phyloP scores from a whole-genome alignment of 495 filamentous ascomycete species.

The Penicillium chermesinum region DNA sequence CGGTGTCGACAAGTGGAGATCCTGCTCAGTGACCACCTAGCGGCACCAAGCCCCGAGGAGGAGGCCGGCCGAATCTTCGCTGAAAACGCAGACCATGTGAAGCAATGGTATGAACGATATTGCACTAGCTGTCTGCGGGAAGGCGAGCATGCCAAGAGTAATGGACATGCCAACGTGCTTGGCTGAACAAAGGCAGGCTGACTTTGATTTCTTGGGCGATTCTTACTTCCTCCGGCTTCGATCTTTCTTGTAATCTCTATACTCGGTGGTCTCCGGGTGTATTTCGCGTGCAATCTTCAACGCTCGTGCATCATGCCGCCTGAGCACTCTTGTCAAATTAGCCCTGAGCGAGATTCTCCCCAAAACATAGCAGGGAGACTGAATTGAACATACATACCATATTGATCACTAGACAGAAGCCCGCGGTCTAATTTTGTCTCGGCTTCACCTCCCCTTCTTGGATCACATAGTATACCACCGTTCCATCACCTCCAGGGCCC shows the following conservation, averaged over 20 bases:
- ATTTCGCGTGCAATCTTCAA: conserved; percentile 10
- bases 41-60: conserved; percentile 19
- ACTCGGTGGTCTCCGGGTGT: conserved; percentile 23
- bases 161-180: conserved; percentile 12
- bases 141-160: conserved; percentile 31
- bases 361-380: not conserved
- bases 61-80: conserved; percentile 28
- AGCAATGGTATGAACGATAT: conserved; percentile 64
- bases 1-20: conserved; percentile 61
- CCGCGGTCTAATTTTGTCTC: conserved; percentile 69
- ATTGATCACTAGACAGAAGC: not conserved
- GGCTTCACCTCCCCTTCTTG: conserved; percentile 96
- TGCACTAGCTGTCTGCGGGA: conserved; percentile 69
- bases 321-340: conserved; percentile 10
- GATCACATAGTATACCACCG: conserved; percentile 89
- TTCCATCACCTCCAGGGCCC: conserved; percentile 68
- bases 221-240: not conserved
- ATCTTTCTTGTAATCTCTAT: conserved; percentile 18
- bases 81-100: conserved; percentile 46
- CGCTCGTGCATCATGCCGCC: conserved; percentile 6
- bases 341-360: conserved; percentile 9
- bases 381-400: conserved; percentile 4
- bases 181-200: conserved; percentile 9
- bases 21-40: conserved; percentile 38
- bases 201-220: not conserved